A percentile compares a stretch with the other conserved stretches of the same genome.
These are phyloP conservation scores for Sarcodon sp. DNA, from an alignment of 768 basidiomycete species.

Conservation along the genomic window DNA sequence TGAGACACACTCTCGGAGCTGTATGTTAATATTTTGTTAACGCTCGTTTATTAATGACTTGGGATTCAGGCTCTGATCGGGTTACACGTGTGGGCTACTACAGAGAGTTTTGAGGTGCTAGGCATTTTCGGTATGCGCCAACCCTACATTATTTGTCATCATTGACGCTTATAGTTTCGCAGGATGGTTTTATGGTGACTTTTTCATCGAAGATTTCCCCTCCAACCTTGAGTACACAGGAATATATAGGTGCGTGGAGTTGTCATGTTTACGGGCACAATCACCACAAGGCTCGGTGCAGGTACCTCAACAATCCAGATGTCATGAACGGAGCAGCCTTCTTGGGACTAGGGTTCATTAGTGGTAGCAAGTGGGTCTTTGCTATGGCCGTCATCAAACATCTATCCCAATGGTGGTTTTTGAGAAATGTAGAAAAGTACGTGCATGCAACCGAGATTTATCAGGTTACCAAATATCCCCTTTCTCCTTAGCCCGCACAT, in stretches of 20 bases:
- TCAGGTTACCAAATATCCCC: neutral
- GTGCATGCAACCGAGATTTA: conserved; percentile 14
- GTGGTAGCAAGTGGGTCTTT: conserved; percentile 86
- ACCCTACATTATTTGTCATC: neutral
- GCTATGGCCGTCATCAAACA: conserved; percentile 75
- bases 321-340: conserved; percentile 93
- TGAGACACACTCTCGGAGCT: conserved; percentile 80
- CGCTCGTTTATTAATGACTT: conserved; percentile 1
- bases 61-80: conserved; percentile 60
- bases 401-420: conserved; percentile 93
- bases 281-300: conserved; percentile 12
- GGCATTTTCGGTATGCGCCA: conserved; percentile 69
- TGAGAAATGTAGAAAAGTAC: conserved; percentile 83
- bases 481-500: conserved; percentile 75
- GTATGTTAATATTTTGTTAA: conserved; percentile 31
- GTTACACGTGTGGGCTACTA: conserved; percentile 84
- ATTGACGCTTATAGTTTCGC: neutral
- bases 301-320: conserved; percentile 92
- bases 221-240: conserved; percentile 88
- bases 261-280: neutral
- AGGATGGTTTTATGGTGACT: conserved; percentile 99
- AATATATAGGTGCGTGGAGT: conserved; percentile 66
- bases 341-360: conserved; percentile 87
- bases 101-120: conserved; percentile 84
- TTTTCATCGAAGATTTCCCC: conserved; percentile 92